Evolutionary conservation across 495 filamentous ascomycete genomes (phyloP).

Genomic region (Penicillium mononematosum): DNA sequence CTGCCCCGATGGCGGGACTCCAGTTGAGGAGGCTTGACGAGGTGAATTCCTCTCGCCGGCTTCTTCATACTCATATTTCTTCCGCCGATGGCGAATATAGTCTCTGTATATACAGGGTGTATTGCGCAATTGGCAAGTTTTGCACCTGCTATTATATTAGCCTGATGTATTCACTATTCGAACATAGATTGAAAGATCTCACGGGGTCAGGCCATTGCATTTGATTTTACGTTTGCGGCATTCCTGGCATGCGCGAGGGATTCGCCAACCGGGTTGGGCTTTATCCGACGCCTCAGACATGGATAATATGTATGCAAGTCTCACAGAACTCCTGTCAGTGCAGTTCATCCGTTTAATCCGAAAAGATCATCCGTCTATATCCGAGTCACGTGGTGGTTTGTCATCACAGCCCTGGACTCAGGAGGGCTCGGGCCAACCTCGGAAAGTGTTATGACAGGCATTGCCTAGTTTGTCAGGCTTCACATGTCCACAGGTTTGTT

Average conservation of each 20-base stretch:
- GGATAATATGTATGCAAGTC: constrained; percentile 11
- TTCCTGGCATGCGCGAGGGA: constrained; percentile 46
- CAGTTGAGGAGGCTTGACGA: constrained; percentile 19
- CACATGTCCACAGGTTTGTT: no score
- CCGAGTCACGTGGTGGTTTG: constrained; percentile 21
- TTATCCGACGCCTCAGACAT: constrained; percentile 32
- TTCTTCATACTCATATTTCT: constrained; percentile 29
- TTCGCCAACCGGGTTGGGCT: constrained; percentile 34
- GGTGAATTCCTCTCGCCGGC: constrained; percentile 9
- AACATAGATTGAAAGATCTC: constrained; percentile 6
- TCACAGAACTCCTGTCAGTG: neutral
- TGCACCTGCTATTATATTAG: constrained; percentile 26
- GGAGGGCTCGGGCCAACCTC: no score
- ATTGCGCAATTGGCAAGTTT: constrained; percentile 39
- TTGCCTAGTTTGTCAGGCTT: no score
- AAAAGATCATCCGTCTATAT: constrained; percentile 24
- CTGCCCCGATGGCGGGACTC: constrained; percentile 16
- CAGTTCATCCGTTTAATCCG: constrained; percentile 21
- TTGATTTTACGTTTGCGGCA: constrained; percentile 47
- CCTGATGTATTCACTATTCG: neutral
- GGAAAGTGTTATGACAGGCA: no score
- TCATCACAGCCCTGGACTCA: no score
- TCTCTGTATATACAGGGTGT: constrained; percentile 42
- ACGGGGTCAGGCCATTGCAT: constrained; percentile 43
- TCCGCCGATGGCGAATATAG: constrained; percentile 41